Percentiles rank a stretch among this genome's conserved stretches.
phyloP scores from a whole-genome alignment of 2,329 filamentous ascomycete species.

The Graphilbum ipis-grandicollis region DNA sequence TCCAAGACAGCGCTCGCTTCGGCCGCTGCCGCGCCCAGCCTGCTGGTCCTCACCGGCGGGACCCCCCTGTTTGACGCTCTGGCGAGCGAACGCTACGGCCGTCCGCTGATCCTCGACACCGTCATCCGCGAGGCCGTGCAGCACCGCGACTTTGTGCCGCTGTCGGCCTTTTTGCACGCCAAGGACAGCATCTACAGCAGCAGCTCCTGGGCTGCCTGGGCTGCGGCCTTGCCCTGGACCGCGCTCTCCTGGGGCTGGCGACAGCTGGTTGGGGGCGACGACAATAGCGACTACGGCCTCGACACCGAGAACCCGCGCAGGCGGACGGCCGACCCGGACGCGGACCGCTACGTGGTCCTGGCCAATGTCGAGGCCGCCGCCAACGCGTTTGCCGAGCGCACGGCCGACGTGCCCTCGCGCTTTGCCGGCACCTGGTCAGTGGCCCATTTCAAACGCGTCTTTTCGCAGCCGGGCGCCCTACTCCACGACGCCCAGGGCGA shows the following conservation, averaged over 20 bases:
- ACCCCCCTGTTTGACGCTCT: conserved; percentile 53
- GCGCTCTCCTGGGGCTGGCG: conserved; percentile 60
- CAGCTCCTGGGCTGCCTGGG: conserved; percentile 48
- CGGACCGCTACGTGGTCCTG: not conserved
- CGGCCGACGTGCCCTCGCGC: conserved; percentile 24
- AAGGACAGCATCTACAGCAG: conserved; percentile 55
- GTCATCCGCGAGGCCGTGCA: conserved; percentile 61
- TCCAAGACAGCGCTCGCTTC: no score
- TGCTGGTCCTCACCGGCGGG: conserved; percentile 35
- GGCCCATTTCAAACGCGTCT: conserved; percentile 42
- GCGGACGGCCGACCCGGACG: not conserved
- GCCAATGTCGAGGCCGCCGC: conserved; percentile 22
- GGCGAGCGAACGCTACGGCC: conserved; percentile 61
- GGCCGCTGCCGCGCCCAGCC: no score
- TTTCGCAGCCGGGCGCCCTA: conserved; percentile 27
- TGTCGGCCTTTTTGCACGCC: conserved; percentile 48
- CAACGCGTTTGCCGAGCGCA: conserved; percentile 33
- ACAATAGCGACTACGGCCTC: conserved; percentile 10
- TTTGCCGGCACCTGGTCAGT: conserved; percentile 54
- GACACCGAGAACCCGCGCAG: not conserved
- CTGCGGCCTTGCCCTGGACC: conserved; percentile 52
- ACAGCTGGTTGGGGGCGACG: conserved; percentile 45
- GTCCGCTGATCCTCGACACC: conserved; percentile 61
- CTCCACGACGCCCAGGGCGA: conserved; percentile 11
- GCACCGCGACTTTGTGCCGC: conserved; percentile 49